Evolutionary conservation across 2,329 filamentous ascomycete genomes (phyloP), one percentile per base, ranked within the genome.

Genomic region (Metarhizium sp.): DNA sequence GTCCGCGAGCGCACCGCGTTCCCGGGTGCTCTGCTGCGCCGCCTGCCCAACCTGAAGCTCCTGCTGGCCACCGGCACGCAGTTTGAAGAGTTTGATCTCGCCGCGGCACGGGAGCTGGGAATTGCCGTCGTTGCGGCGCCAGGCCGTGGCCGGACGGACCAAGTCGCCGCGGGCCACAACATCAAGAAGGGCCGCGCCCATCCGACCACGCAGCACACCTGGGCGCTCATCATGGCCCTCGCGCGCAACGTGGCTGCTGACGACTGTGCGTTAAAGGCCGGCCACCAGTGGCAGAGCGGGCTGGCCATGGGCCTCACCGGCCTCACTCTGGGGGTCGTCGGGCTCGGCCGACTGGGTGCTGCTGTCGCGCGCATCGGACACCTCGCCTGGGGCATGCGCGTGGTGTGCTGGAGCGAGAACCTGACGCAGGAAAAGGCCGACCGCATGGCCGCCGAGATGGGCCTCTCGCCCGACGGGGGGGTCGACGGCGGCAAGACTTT

Each of bases 341-440:
- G 86, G 0, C 67, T 88, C 0, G 86, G 86, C 0, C 76, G 80
- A 50, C 69, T 88, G 0, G 85, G 86, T 0, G 75, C 77, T 2
- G 76, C 77, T 32, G 78, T 81, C 16, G 85, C 80, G 1, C 74
- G 77, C 57, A 82, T 86, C 16, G 84, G 78, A 1, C 64, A 76
- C 16, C 66, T 80, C 52, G 82, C 76, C 1, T 88, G 84, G 63
- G 84, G 82, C 7, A 87, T 88, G 84, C 73, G 74, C 8, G 73
- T 87, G 2, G 62, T 85, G 0, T 80, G 78, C 40, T 88, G 85
- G 86, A 86, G 82, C 61, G 70, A 74, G 40, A 86, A 79, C 59
- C 64, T 88, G 56, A 84, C 81, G 30, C 83, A 87, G 64, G 76
- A 80, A 56, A 79, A 74, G 57, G 85, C 85, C 1, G 82, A 87